Evolutionary conservation across 257 asterid genomes (phyloP).

Genomic region (Solanum ahanhuiri): DNA sequence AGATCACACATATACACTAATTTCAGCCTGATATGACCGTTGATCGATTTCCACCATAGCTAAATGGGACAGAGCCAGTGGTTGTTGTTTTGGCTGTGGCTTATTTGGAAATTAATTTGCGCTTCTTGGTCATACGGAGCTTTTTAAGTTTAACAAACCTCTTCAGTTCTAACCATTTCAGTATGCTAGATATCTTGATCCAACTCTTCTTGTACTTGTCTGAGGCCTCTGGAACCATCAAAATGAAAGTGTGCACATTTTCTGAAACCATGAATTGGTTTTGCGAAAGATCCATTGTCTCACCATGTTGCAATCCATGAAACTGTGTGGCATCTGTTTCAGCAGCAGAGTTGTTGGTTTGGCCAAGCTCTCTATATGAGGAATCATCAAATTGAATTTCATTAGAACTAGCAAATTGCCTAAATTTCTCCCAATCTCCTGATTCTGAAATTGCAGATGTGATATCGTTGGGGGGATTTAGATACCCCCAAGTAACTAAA

Average conservation of each 20-base stretch:
- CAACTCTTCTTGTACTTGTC: neutral
- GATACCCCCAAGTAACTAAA: neutral
- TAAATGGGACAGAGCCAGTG: neutral
- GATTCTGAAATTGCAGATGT: neutral
- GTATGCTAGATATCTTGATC: neutral
- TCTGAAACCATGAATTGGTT: neutral
- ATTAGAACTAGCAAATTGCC: neutral
- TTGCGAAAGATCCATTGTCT: neutral
- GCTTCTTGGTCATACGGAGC: neutral
- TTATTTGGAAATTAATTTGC: neutral
- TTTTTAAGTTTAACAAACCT: neutral
- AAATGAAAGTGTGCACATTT: neutral
- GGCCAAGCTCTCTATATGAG: neutral
- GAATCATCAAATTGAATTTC: neutral
- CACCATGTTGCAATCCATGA: neutral
- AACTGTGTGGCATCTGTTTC: neutral
- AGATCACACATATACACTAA: neutral
- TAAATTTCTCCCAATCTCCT: neutral
- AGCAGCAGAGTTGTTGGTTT: neutral
- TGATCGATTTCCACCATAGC: neutral
- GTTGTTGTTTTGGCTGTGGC: neutral
- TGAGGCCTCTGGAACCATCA: neutral
- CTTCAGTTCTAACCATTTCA: neutral
- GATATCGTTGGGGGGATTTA: fast-evolving
- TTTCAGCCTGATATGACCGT: neutral